Conservation (phyloP, 2,329 filamentous ascomycete species). For the Capronia coronata region DNA sequence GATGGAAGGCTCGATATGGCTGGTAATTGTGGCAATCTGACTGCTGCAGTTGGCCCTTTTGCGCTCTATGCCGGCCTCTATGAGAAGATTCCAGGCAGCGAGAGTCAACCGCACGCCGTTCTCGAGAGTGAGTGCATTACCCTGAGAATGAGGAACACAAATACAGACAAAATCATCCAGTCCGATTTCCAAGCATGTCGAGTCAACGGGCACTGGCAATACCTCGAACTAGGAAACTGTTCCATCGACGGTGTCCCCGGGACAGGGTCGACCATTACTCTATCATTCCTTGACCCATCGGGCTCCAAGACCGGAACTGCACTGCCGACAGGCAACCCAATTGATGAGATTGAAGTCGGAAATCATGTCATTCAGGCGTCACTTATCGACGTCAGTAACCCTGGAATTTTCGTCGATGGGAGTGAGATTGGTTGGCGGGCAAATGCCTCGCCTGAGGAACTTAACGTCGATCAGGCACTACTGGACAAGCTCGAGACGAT, state of each 20-base stretch:
- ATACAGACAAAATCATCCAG: constrained; percentile 59
- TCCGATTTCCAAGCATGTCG: constrained; percentile 48
- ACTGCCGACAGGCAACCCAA: constrained; percentile 53
- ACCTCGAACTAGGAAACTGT: constrained; percentile 46
- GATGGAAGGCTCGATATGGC: constrained; percentile 57
- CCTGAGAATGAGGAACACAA: constrained; percentile 63
- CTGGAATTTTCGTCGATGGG: constrained; percentile 56
- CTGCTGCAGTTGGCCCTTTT: constrained; percentile 59
- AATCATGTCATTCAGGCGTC: constrained; percentile 43
- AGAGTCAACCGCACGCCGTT: not conserved
- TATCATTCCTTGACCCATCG: constrained; percentile 57
- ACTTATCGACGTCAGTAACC: constrained; percentile 59
- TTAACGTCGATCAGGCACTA: constrained; percentile 44
- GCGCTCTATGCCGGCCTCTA: constrained; percentile 34
- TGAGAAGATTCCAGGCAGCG: not conserved
- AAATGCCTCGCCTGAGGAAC: constrained; percentile 48
- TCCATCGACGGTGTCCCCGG: constrained; percentile 60
- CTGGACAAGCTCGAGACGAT: constrained; percentile 50
- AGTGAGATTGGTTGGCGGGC: constrained; percentile 47
- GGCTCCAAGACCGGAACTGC: constrained; percentile 58
- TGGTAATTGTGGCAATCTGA: constrained; percentile 73
- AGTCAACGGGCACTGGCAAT: constrained; percentile 25
- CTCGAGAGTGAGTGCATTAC: constrained; percentile 34
- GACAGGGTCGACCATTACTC: constrained; percentile 49
- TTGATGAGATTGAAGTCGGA: constrained; percentile 44